Percentiles rank a stretch among this genome's conserved stretches.
Conservation (phyloP, 176 grass and related monocot species). For the Raddia distichophylla region DNA sequence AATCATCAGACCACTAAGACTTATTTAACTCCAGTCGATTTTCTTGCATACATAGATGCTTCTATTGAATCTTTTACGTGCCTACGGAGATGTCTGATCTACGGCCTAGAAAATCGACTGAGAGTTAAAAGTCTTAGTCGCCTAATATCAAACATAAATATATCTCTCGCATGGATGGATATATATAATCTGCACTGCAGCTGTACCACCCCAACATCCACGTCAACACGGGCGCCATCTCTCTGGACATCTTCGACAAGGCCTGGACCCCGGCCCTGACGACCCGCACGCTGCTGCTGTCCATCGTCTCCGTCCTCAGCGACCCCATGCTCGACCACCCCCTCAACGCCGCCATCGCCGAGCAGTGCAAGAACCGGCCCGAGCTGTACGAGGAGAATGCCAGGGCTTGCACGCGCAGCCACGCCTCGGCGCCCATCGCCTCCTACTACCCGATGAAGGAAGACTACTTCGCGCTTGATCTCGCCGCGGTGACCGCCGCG, state of each 20-base stretch:
- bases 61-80: too few species aligned
- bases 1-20: too few species aligned
- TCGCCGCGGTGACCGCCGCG: too few species aligned
- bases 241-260: conserved; percentile 7
- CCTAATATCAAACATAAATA: too few species aligned
- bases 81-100: too few species aligned
- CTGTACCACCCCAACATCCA: conserved; percentile 36
- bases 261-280: background rate
- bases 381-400: conserved; percentile 24
- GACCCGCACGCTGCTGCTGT: background rate
- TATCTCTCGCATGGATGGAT: background rate
- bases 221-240: background rate
- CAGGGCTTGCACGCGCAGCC: background rate
- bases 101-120: too few species aligned
- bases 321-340: conserved; percentile 41
- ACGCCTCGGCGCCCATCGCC: conserved; percentile 28
- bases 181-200: background rate
- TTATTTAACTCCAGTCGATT: too few species aligned
- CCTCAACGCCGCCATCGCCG: background rate
- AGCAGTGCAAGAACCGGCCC: background rate
- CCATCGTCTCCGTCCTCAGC: conserved; percentile 36
- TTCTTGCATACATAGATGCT: too few species aligned
- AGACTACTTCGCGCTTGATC: background rate
- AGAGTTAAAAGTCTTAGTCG: too few species aligned
- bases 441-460: background rate